Evolutionary conservation across 352 stramenopile species (phyloP), one percentile per base, ranked within the genome.

Genomic region (Globisporangium barbulae): DNA sequence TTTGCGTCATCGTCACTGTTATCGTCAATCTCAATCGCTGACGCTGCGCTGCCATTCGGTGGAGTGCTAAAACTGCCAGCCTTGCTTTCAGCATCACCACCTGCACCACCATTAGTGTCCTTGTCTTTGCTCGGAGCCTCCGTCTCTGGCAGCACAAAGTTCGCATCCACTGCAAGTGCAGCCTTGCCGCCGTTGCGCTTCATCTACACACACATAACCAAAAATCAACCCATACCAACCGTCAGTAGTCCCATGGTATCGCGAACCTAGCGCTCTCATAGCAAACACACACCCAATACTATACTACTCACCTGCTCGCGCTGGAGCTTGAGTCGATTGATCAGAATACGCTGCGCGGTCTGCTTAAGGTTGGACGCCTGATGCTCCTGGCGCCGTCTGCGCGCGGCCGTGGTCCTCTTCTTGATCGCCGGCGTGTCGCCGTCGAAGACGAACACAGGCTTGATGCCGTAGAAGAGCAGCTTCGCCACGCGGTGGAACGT

Each of bases 391-490:
- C 76, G 68, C 55, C 82, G 83, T 25, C 85, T 78, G 50, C 78
- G 73, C 30, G 83, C 79, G 0, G 89, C 83, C 10, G 89, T 97
- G 52, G 78, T 71, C 60, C 93, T 71, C 60, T 94, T 85, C 81
- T 99, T 99, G 42, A 99, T 93, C 68, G 97, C 93, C 0, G 98
- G 98, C 33, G 98, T 98, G 10, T 92, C 84, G 6, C 98, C 98
- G 74, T 99, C 97, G 72, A 99, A 99, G 5, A 99, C 97, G 72
- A 99, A 98, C 31, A 99, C 96, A 2, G 97, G 97, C 48, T 88
- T 87, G 57, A 99, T 98, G 25, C 93, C 80, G 78, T 99, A 97
- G 83, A 93, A 99, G 5, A 99, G 80, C 39, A 97, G 67, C 67
- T 96, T 97, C 41, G 90, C 81, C n/a, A 98, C 89, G n/a, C 94